Evolutionary conservation across 148 eudicot species (phyloP).

Genomic region (Rhododendron kiyosumense): DNA sequence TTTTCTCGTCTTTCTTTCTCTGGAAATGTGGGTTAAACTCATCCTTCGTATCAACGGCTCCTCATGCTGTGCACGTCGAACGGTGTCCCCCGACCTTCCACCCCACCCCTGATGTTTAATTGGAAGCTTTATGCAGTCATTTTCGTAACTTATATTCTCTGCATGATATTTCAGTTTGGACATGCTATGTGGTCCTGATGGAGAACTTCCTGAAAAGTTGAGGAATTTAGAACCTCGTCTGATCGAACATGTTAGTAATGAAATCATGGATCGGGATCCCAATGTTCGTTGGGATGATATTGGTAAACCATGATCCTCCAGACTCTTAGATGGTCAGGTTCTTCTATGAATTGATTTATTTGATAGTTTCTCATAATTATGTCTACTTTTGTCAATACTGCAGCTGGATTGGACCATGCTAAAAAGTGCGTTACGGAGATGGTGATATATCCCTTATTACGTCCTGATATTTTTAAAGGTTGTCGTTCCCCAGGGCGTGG

Average conservation of each 20-base stretch:
- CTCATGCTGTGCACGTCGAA: neutral
- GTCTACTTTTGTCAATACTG: slow-evolving; percentile 17
- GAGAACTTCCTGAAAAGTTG: slow-evolving; percentile 93
- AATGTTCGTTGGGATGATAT: slow-evolving; percentile 98
- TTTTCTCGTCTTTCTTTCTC: neutral
- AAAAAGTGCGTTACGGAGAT: slow-evolving; percentile 98
- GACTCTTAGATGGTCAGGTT: neutral
- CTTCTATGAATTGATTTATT: neutral
- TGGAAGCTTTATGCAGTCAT: slow-evolving; percentile 3
- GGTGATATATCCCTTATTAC: slow-evolving; percentile 95
- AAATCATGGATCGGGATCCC: slow-evolving; percentile 96
- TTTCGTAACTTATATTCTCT: neutral
- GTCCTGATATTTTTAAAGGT: slow-evolving; percentile 97
- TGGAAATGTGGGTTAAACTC: neutral
- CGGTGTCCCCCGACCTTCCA: neutral
- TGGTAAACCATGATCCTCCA: slow-evolving; percentile 38
- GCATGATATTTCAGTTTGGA: slow-evolving; percentile 58
- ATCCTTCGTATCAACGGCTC: neutral
- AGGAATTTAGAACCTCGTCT: slow-evolving; percentile 96
- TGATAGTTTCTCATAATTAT: neutral
- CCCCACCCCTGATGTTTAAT: neutral
- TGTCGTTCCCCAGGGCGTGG: slow-evolving; percentile 99
- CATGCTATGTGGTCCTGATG: slow-evolving; percentile 89
- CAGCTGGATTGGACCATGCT: slow-evolving; percentile 98
- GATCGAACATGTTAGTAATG: slow-evolving; percentile 92